These are phyloP conservation scores for Plasmodium cynomolgi DNA, from an alignment of 169 alveolate species.

Conservation along the genomic window DNA sequence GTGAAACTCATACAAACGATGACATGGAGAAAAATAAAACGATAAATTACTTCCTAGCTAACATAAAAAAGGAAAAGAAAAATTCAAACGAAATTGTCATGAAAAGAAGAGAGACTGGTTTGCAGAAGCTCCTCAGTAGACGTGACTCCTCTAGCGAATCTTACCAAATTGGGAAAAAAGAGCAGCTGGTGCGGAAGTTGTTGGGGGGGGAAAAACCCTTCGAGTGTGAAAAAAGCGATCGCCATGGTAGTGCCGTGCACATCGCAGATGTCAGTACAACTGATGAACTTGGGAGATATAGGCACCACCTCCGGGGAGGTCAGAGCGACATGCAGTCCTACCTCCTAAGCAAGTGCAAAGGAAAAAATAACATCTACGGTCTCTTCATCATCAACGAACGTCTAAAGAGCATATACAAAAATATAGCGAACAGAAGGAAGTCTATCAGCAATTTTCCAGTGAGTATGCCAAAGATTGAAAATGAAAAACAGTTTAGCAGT, in stretches of 20 bases:
- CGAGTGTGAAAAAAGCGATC: background rate
- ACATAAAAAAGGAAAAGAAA: conserved; percentile 28
- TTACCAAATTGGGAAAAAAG: background rate
- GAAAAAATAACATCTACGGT: conserved; percentile 52
- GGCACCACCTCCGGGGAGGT: background rate
- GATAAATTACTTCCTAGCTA: conserved; percentile 20
- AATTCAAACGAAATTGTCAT: conserved; percentile 7
- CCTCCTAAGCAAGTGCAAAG: conserved; percentile 33
- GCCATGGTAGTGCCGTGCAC: background rate
- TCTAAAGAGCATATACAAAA: conserved; percentile 38
- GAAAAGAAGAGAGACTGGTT: background rate
- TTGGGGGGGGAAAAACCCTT: background rate
- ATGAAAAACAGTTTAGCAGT: conserved; percentile 4
- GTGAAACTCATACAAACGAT: background rate
- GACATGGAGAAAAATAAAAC: conserved; percentile 24
- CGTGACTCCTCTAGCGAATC: background rate
- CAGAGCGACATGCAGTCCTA: conserved; percentile 12
- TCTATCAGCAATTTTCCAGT: conserved; percentile 52
- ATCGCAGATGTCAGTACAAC: background rate
- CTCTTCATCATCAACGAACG: conserved; percentile 55
- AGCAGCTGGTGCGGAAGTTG: background rate
- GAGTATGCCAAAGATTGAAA: conserved; percentile 19
- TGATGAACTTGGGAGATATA: background rate
- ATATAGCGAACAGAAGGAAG: conserved; percentile 33
- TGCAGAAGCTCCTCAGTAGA: background rate